Conservation (phyloP, 2,329 filamentous ascomycete species). For the Stagonosporopsis tanaceti region DNA sequence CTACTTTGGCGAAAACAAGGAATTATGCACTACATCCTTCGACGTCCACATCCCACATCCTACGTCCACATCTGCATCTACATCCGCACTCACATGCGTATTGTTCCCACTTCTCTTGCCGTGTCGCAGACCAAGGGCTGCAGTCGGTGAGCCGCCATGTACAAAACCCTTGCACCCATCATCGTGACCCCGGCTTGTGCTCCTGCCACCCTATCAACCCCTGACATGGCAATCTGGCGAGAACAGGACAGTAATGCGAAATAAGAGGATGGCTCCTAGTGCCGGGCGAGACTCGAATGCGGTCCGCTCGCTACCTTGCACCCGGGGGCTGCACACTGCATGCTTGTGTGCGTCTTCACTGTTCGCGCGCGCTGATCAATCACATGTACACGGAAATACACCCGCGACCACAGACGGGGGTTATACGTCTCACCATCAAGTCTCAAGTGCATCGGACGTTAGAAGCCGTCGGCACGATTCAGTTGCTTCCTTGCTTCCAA, state of each 20-base stretch:
- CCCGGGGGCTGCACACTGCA: slow-evolving; percentile 3
- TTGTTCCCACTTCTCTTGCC: not conserved
- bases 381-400: not conserved
- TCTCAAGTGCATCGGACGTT: not conserved
- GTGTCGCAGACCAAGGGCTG: slow-evolving; percentile 3
- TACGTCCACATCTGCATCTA: not conserved
- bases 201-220: not conserved
- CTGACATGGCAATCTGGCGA: not conserved
- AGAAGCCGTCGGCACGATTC: not conserved
- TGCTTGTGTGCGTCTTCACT: slow-evolving; percentile 1
- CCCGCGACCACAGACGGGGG: not conserved
- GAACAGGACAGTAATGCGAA: not conserved
- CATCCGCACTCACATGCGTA: not conserved
- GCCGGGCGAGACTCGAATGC: not conserved
- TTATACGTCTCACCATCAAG: not conserved
- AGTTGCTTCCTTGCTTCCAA: slow-evolving; percentile 1
- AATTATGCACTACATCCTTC: not conserved
- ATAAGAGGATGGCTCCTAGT: not conserved
- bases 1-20: not conserved
- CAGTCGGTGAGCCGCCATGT: slow-evolving; percentile 5
- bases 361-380: slow-evolving; percentile 1
- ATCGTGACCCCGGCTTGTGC: not conserved
- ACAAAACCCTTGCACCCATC: slow-evolving; percentile 4
- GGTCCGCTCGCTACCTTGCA: slow-evolving; percentile 19
- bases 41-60: not conserved